Evolutionary conservation across 345 rosid genomes (phyloP).

Genomic region (Ceriops decandra): DNA sequence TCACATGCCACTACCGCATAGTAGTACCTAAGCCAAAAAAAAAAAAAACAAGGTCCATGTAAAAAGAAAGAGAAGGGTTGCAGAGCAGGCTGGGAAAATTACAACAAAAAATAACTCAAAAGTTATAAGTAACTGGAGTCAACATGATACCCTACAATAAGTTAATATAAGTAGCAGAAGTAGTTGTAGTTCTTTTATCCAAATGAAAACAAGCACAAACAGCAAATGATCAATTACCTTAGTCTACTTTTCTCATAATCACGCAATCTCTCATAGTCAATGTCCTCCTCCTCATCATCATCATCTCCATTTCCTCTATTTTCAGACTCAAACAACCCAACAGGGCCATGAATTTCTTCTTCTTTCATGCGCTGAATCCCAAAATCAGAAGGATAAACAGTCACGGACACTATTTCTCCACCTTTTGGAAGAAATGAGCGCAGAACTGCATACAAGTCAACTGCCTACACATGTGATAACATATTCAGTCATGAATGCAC

Average conservation of each 20-base stretch:
- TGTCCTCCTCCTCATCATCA: constrained; percentile 38
- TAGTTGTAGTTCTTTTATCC: background rate
- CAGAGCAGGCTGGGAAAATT: background rate
- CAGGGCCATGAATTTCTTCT: constrained; percentile 92
- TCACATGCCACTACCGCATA: constrained; percentile 85
- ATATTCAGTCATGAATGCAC: background rate
- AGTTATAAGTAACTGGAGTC: too few species aligned
- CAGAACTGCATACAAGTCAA: constrained; percentile 72
- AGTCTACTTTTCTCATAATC: constrained; percentile 76
- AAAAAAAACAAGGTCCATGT: background rate
- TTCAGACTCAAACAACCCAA: constrained; percentile 59
- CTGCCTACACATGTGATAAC: constrained; percentile 47
- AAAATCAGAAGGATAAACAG: constrained; percentile 88
- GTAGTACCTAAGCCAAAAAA: constrained; percentile 54
- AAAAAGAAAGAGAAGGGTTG: background rate
- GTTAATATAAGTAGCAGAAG: background rate
- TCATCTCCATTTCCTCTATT: constrained; percentile 33
- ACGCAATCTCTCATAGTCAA: constrained; percentile 58
- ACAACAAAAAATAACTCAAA: background rate
- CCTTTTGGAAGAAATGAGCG: constrained; percentile 78
- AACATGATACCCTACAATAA: too few species aligned
- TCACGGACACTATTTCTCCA: constrained; percentile 64
- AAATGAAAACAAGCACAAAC: background rate
- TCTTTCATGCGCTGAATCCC: constrained; percentile 88
- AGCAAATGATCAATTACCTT: constrained; percentile 41